A percentile compares a stretch with the other conserved stretches of the same genome.
Evolutionary conservation across 805 yeast species (phyloP).

Genomic region (Metschnikowia orientalis): DNA sequence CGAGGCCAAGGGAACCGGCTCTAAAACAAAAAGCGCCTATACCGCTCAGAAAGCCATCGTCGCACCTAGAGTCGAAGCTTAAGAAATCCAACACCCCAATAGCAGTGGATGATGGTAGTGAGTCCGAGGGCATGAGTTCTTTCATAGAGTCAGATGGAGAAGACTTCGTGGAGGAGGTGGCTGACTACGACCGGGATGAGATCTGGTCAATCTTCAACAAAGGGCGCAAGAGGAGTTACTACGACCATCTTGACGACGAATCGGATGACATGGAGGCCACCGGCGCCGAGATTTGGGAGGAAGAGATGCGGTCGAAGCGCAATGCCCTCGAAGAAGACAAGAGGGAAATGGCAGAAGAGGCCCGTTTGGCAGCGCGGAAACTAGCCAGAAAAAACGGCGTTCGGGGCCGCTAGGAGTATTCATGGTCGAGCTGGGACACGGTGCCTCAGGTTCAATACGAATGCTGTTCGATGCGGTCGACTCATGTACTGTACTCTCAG

Average conservation of each 20-base stretch:
- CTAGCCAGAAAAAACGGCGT: conserved; percentile 15
- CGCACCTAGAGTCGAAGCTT: conserved; percentile 44
- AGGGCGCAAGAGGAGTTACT: conserved; percentile 50
- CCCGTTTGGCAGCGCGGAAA: conserved; percentile 42
- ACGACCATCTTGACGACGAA: conserved; percentile 43
- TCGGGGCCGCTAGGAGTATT: too few relatives aligned
- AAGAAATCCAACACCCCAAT: conserved; percentile 13
- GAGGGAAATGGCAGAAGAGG: conserved; percentile 61
- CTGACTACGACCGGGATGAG: conserved; percentile 74
- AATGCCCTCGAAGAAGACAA: conserved; percentile 75
- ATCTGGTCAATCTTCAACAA: conserved; percentile 83
- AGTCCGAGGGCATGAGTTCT: conserved; percentile 44
- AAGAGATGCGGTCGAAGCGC: conserved; percentile 65
- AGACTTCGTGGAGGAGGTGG: conserved; percentile 21
- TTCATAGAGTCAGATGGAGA: conserved; percentile 48
- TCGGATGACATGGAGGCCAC: conserved; percentile 90
- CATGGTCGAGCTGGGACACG: too few relatives aligned
- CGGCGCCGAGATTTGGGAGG: conserved; percentile 81
- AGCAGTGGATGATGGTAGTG: conserved; percentile 34
- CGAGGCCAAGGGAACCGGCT: background rate
- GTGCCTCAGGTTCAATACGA: too few relatives aligned
- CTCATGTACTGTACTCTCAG: too few relatives aligned
- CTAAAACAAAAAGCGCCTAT: conserved; percentile 22
- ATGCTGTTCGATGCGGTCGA: too few relatives aligned
- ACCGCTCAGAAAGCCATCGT: conserved; percentile 56